These are phyloP conservation scores for Hanseniaspora valbyensis DNA, from an alignment of 805 yeast genomes.

Conservation along the genomic window DNA sequence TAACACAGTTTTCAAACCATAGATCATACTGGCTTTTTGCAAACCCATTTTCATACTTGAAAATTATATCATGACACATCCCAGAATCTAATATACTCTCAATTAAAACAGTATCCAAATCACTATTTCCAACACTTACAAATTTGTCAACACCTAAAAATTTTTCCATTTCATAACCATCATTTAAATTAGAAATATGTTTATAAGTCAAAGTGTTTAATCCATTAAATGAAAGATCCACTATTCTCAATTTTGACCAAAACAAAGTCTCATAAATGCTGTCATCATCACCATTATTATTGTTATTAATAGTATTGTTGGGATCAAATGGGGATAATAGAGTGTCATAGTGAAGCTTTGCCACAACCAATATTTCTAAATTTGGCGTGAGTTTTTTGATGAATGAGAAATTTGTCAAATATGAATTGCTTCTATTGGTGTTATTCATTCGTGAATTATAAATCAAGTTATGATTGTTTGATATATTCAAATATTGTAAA, in stretches of 20 bases:
- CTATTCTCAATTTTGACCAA: background rate
- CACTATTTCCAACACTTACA: background rate
- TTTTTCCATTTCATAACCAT: background rate
- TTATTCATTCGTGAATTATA: background rate
- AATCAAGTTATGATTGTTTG: slow-evolving; percentile 7
- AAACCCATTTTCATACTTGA: background rate
- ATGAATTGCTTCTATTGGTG: background rate
- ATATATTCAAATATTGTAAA: background rate
- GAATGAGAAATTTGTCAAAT: background rate
- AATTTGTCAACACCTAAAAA: background rate
- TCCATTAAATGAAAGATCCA: slow-evolving; percentile 9
- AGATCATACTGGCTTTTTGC: background rate
- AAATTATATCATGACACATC: background rate
- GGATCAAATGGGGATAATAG: background rate
- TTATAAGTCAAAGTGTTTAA: background rate
- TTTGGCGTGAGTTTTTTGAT: background rate
- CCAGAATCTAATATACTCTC: background rate
- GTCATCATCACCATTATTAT: background rate
- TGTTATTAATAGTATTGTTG: background rate
- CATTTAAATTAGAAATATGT: background rate
- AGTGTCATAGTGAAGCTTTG: slow-evolving; percentile 2
- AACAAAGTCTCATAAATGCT: background rate
- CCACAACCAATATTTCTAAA: background rate
- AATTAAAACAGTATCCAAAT: background rate
- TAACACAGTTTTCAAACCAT: slow-evolving; percentile 9